phyloP scores from a whole-genome alignment of 164 flowering plant genomes.

The Magnolia officinalis region DNA sequence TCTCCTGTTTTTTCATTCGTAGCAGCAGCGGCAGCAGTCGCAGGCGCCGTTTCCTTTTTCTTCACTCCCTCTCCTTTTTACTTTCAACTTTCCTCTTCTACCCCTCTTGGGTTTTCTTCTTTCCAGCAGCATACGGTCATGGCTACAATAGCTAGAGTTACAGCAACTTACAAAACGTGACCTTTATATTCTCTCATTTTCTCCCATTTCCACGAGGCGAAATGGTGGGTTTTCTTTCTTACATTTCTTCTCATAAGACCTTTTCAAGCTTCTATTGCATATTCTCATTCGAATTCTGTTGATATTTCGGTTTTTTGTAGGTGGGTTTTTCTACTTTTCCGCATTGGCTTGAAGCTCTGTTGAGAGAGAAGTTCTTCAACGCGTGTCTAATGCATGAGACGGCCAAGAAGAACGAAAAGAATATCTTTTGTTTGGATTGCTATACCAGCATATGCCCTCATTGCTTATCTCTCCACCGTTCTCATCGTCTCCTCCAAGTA shows the following conservation, averaged over 20 bases:
- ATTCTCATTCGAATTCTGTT: background rate
- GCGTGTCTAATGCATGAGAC: constrained; percentile 68
- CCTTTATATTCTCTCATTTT: constrained; percentile 8
- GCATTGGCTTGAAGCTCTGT: constrained; percentile 57
- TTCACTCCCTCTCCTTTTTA: constrained; percentile 1
- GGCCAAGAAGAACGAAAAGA: constrained; percentile 82
- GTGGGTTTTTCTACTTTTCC: constrained; percentile 37
- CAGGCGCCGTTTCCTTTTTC: constrained; percentile 49
- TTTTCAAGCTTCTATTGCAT: background rate
- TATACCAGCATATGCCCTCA: constrained; percentile 68
- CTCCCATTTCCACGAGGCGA: background rate
- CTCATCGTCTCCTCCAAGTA: constrained; percentile 81
- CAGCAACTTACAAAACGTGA: background rate
- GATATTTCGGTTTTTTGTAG: constrained; percentile 11
- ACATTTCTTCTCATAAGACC: background rate
- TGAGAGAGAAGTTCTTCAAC: constrained; percentile 68
- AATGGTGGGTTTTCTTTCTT: constrained; percentile 26
- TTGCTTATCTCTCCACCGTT: constrained; percentile 58
- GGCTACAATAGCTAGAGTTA: constrained; percentile 5
- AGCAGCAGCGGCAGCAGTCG: constrained; percentile 25
- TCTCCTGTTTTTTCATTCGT: constrained; percentile 5
- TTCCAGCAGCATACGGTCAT: background rate
- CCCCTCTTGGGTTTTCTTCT: constrained; percentile 7
- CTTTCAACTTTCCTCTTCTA: constrained; percentile 22
- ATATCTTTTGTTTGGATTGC: constrained; percentile 81